Conservation (phyloP, 1,284 basidiomycete genomes). For the Schizophyllum amplum region DNA sequence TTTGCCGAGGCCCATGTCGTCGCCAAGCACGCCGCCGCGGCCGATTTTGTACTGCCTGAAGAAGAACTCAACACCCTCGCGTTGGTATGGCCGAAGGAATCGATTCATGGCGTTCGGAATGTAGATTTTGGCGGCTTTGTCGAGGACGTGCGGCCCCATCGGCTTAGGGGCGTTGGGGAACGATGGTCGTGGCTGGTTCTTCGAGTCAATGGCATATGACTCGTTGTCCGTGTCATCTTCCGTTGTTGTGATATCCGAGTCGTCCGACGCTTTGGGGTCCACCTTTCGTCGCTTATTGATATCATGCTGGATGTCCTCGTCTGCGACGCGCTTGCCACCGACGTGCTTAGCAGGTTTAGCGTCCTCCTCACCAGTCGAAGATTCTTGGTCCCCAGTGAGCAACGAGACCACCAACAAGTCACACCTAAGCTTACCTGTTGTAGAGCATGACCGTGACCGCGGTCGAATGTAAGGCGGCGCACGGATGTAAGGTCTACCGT, state of each 20-base stretch:
- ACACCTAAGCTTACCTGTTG: no score
- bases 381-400: not conserved
- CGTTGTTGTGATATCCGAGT: no score
- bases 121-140: slow-evolving; percentile 33
- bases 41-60: slow-evolving; percentile 56
- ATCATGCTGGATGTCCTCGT: not conserved
- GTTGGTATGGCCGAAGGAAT: slow-evolving; percentile 77
- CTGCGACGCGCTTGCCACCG: not conserved
- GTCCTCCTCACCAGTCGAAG: not conserved
- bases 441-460: no score
- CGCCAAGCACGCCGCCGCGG: slow-evolving; percentile 71
- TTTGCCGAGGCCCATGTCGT: slow-evolving; percentile 89
- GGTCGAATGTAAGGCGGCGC: no score
- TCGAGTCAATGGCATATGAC: slow-evolving; percentile 16
- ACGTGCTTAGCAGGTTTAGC: not conserved
- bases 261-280: slow-evolving; percentile 36
- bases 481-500: no score
- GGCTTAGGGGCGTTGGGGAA: slow-evolving; percentile 35
- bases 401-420: not conserved
- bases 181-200: slow-evolving; percentile 38
- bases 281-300: slow-evolving; percentile 16
- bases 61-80: slow-evolving; percentile 75
- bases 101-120: slow-evolving; percentile 73
- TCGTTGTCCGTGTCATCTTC: slow-evolving; percentile 27
- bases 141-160: slow-evolving; percentile 39